Evolutionary conservation across 2,329 filamentous ascomycete species (phyloP), one percentile per base, ranked within the genome.

Genomic region (Epichloe sylvatica): DNA sequence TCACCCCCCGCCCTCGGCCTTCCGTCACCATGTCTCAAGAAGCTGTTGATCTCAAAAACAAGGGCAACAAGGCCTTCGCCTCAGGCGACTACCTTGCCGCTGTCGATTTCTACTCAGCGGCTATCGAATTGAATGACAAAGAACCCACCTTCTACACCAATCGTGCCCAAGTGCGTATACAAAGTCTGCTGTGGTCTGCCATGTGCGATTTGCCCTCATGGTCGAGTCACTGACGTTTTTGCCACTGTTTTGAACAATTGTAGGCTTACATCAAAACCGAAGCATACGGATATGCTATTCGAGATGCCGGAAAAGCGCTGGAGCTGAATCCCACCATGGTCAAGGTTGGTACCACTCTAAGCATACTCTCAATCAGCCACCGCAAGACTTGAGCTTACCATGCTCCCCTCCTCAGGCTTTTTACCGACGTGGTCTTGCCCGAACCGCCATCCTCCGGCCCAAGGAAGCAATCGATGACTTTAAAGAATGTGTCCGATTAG

Each of bases 201-300:
- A 39, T 21, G 57, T 43, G 17, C 37, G 30, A 17, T 4, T 15
- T 44, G 1, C 36, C 30, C 34, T 17, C 4, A 23, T 44, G 62
- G 62, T 71, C 67, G 67, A 65, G 66, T 74, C 69, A 72, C 73
- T 76, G 53, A 77, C 63, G 40, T n/a, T 23, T 17, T 40, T 11
- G 40, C 48, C 30, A 38, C 46, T 50, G 44, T 43, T 49, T 47
- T 30, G 42, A 19, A 3, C 25, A 23, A 39, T n/a, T 50, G 13
- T 51, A 95, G 88, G 87, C 87, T 55, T 78, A 98, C 65, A 91
- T 98, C 67, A 97, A 96, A 71, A 83, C 91, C 38, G 92, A 98
- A 68, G 81, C 91, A 19, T 97, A 90, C 64, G 92, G 92, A 38
- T 94, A 91, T 70, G 90, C 92, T 23, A 84, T 97, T 59, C 76